A percentile compares a stretch with the other conserved stretches of the same genome.
These are phyloP conservation scores for Penicillium maclennaniae DNA, from an alignment of 495 filamentous ascomycete species.

Conservation along the genomic window DNA sequence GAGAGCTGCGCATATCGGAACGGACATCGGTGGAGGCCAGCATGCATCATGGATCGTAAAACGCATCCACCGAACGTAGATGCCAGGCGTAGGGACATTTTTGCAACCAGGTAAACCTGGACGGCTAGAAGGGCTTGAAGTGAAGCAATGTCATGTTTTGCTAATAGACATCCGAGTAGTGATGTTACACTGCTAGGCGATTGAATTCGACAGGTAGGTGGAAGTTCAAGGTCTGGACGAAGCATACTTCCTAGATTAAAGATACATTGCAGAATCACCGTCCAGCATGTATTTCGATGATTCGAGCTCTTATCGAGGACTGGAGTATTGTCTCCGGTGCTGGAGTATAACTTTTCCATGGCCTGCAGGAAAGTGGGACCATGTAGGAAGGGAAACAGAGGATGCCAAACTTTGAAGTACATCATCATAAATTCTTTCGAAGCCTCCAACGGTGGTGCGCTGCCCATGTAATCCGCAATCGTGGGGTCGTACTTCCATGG, in stretches of 20 bases:
- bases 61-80: conserved; percentile 40
- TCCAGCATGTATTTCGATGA: conserved; percentile 35
- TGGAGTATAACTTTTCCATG: conserved; percentile 42
- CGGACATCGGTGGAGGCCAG: conserved; percentile 41
- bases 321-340: not conserved
- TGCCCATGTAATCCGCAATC: conserved; percentile 26
- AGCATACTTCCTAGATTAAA: conserved; percentile 36
- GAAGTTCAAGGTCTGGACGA: conserved; percentile 24
- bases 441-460: conserved; percentile 26
- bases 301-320: conserved; percentile 1
- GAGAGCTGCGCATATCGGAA: conserved; percentile 41
- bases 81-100: conserved; percentile 37
- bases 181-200: conserved; percentile 27
- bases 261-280: conserved; percentile 37
- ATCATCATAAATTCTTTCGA: conserved; percentile 38
- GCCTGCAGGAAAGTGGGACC: conserved; percentile 47
- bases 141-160: conserved; percentile 34
- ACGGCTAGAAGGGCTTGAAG: conserved; percentile 37
- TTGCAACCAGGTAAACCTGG: conserved; percentile 38
- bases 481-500: conserved; percentile 35
- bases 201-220: conserved; percentile 25
- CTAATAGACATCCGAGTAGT: conserved; percentile 26
- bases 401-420: conserved; percentile 46
- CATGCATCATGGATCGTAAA: conserved; percentile 39
- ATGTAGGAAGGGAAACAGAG: conserved; percentile 49